These are phyloP conservation scores for Chloranthus sessilifolius DNA, from an alignment of 164 flowering plant genomes.

Conservation along the genomic window DNA sequence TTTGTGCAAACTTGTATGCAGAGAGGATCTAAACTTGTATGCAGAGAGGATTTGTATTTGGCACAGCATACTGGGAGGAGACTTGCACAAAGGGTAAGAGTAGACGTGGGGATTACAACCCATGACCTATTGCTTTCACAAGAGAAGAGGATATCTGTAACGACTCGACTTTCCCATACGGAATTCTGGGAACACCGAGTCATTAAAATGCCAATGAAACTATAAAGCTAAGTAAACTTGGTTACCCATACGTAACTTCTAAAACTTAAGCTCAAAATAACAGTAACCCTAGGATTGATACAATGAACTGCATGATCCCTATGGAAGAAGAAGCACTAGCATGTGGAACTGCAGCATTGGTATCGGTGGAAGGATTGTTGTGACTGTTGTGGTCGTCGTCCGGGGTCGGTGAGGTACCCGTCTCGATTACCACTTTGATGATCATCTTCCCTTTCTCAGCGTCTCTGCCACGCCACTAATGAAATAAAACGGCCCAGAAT, in stretches of 20 bases:
- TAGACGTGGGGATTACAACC: too few species aligned
- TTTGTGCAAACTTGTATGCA: too few species aligned
- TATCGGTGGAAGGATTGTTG: background rate
- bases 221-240: too few species aligned
- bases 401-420: conserved; percentile 5
- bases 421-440: conserved; percentile 45
- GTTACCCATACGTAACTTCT: too few species aligned
- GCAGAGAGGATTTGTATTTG: too few species aligned
- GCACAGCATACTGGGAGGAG: too few species aligned
- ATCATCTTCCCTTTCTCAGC: conserved; percentile 61
- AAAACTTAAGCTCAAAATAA: too few species aligned
- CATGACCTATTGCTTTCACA: too few species aligned
- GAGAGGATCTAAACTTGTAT: too few species aligned
- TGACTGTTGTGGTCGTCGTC: background rate
- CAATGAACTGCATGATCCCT: conserved; percentile 4
- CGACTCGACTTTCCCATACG: too few species aligned
- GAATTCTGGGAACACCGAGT: conserved; percentile 6
- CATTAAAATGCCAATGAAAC: conserved; percentile 6
- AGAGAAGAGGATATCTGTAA: too few species aligned
- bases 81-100: too few species aligned
- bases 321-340: background rate
- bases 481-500: conserved; percentile 49
- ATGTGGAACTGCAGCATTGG: background rate
- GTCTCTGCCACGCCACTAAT: conserved; percentile 72
- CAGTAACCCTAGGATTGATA: conserved; percentile 1